These are phyloP conservation scores for Aspergillus amoenus DNA, from an alignment of 2,329 filamentous ascomycete species.

Conservation along the genomic window DNA sequence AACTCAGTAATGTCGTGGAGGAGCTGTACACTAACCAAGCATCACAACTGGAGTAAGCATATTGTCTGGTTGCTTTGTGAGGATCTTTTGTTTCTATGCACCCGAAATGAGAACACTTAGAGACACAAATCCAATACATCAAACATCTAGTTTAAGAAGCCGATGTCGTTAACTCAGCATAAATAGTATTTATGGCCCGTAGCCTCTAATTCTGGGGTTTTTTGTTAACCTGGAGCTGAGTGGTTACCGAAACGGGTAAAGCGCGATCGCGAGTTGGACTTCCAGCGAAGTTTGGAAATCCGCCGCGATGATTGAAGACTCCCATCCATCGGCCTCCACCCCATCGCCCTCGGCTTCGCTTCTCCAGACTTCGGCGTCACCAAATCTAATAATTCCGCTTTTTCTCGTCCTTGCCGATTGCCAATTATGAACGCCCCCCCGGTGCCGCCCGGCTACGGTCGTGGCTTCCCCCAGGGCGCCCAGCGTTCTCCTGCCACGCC, in stretches of 20 bases:
- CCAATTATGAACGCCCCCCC: conserved; percentile 39
- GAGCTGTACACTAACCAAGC: conserved; percentile 98
- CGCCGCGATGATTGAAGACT: conserved; percentile 2
- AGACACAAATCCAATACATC: conserved; percentile 16
- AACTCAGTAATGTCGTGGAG: conserved; percentile 95
- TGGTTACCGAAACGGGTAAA: conserved; percentile 34
- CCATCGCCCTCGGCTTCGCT: conserved; percentile 3
- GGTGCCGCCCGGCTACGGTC: conserved; percentile 44
- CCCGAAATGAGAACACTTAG: conserved; percentile 25
- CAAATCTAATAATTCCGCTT: background rate
- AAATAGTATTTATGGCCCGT: background rate
- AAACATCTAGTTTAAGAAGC: background rate
- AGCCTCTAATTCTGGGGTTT: background rate
- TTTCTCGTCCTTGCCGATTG: conserved; percentile 1
- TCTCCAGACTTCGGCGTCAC: background rate
- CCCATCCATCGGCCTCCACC: conserved; percentile 7
- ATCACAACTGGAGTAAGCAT: conserved; percentile 75
- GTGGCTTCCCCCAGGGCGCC: conserved; percentile 40
- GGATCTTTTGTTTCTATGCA: conserved; percentile 16
- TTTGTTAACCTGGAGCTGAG: background rate
- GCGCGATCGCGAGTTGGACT: conserved; percentile 28
- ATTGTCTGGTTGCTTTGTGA: background rate
- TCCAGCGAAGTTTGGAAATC: conserved; percentile 26
- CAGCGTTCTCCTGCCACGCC: conserved; percentile 45
- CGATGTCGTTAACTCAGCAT: background rate